Percentiles rank a stretch among this genome's conserved stretches.
phyloP scores from a whole-genome alignment of 1,284 basidiomycete genomes.

The Naganishia sp. region DNA sequence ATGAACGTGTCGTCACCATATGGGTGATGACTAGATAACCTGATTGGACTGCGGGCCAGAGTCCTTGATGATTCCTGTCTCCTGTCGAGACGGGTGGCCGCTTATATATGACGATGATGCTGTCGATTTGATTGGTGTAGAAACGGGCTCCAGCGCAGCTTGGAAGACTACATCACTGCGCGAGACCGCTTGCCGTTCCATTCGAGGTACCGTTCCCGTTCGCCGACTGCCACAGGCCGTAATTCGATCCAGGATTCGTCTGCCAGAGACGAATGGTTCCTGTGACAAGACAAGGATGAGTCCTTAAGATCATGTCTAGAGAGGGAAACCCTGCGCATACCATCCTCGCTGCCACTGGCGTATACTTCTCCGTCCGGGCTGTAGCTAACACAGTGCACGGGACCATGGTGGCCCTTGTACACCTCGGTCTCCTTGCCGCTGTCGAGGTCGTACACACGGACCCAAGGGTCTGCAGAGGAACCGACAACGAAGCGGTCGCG shows the following conservation, averaged over 20 bases:
- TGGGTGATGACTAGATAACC: too few relatives aligned
- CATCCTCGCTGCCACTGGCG: slow-evolving; percentile 81
- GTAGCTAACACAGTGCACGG: slow-evolving; percentile 90
- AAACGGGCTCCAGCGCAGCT: too few relatives aligned
- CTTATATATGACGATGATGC: too few relatives aligned
- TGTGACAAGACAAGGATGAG: slow-evolving; percentile 41
- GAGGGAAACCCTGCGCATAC: slow-evolving; percentile 39
- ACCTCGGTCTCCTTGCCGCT: slow-evolving; percentile 87
- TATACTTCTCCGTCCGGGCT: slow-evolving; percentile 98
- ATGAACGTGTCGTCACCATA: too few relatives aligned
- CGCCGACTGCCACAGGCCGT: slow-evolving; percentile 78
- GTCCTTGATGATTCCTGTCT: neutral
- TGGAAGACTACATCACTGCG: too few relatives aligned
- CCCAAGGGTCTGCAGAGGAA: slow-evolving; percentile 90
- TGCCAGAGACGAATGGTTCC: slow-evolving; percentile 96
- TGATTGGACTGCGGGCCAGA: neutral
- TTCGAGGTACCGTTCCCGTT: slow-evolving; percentile 14
- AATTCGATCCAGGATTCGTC: slow-evolving; percentile 86
- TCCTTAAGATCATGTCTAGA: slow-evolving; percentile 12
- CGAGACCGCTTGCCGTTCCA: neutral
- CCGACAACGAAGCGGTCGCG: slow-evolving; percentile 92
- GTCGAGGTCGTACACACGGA: slow-evolving; percentile 81
- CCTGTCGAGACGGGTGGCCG: neutral
- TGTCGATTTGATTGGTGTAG: neutral
- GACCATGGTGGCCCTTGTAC: slow-evolving; percentile 96